Evolutionary conservation across 192 early-diverging fungal species (phyloP), one percentile per base, ranked within the genome.

Genomic region (Podila epigama): DNA sequence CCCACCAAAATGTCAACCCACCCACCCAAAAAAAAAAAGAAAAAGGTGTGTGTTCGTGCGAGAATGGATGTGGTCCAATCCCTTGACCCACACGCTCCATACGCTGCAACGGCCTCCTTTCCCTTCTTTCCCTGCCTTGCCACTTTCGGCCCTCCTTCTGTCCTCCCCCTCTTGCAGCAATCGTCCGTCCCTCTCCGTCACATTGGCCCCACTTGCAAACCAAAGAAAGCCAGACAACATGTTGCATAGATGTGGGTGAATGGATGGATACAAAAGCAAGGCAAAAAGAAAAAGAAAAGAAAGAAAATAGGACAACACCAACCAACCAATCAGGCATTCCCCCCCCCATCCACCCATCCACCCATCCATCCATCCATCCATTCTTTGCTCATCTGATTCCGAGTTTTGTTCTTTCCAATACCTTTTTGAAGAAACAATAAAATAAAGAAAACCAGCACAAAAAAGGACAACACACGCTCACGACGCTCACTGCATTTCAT

Each of bases 341-440:
- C 28, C 29, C 29, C 16, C 53, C 16, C 12, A 13, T n/a, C 29
- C 33, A 25, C 39, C 16, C 37, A 51, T 34, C 34, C 48, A 33
- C 31, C 16, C 20, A 28, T 20, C 10, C 3, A 3, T 31, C 63
- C 51, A 28, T 64, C 53, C 51, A 34, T 33, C 55, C 52, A 28
- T 54, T 39, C 35, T 29, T 41, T 65, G 51, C 52, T 48, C 44
- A 48, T 48, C 44, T 48, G 44, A 48, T 20, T 22, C 44, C 7
- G n/a, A n/a, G n/a, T 42, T 37, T 37, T 37, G 34, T 37, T 16
- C n/a, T 20, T 28, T 41, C 28, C 42, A 25, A 35, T 56, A 22
- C 27, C n/a, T 51, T 22, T 22, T 51, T 16, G 8, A 53, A 53
- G 15, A 9, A 53, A 28, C 27, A 53, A 31, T 48, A 20, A 60